Evolutionary conservation across 306 rosid genomes (phyloP).

Genomic region (Hippophae gyantsensis): DNA sequence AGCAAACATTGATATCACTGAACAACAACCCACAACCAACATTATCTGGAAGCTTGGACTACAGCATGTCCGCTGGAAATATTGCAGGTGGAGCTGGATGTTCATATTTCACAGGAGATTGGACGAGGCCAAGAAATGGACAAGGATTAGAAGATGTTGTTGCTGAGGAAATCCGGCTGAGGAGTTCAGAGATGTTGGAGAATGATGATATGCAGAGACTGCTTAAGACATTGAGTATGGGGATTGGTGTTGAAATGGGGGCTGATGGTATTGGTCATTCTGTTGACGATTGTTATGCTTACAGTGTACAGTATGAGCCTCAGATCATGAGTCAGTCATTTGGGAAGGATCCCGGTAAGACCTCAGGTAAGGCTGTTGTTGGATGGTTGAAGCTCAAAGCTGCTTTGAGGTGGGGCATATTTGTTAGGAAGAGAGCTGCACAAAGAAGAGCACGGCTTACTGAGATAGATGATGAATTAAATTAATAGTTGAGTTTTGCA

Average conservation of each 20-base stretch:
- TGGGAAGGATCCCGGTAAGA: slow-evolving; percentile 32
- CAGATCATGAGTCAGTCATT: slow-evolving; percentile 30
- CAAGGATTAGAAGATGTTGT: slow-evolving; percentile 63
- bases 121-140: slow-evolving; percentile 47
- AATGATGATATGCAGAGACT: slow-evolving; percentile 75
- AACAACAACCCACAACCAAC: slow-evolving; percentile 32
- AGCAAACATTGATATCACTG: slow-evolving; percentile 26
- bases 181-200: slow-evolving; percentile 79
- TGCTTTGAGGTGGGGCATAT: slow-evolving; percentile 87
- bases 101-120: slow-evolving; percentile 40
- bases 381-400: slow-evolving; percentile 96
- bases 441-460: slow-evolving; percentile 80
- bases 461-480: slow-evolving; percentile 44
- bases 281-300: slow-evolving; percentile 39
- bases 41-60: slow-evolving; percentile 30
- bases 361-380: slow-evolving; percentile 70
- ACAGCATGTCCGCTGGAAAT: slow-evolving; percentile 29
- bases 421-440: slow-evolving; percentile 65
- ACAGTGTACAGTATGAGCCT: slow-evolving; percentile 50
- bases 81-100: slow-evolving; percentile 35
- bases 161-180: slow-evolving; percentile 64
- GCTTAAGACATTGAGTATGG: slow-evolving; percentile 46
- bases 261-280: slow-evolving; percentile 29
- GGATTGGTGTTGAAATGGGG: slow-evolving; percentile 30
- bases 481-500: background rate